Evolutionary conservation across 2,329 filamentous ascomycete genomes (phyloP).

Genomic region (Teratosphaeria zuluensis): DNA sequence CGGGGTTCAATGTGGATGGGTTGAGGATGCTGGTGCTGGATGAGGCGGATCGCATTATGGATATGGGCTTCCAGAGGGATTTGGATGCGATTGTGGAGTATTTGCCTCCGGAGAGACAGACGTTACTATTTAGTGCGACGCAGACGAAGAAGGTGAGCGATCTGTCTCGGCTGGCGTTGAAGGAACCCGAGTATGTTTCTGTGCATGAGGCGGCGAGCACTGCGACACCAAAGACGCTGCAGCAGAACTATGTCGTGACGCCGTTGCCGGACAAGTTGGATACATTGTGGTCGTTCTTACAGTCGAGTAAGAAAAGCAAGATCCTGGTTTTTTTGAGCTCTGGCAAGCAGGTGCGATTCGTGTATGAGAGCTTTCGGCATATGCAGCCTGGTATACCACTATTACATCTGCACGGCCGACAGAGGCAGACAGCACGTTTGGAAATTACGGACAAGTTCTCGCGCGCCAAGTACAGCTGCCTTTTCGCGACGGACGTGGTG

Average conservation of each 20-base stretch:
- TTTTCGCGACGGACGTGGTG: constrained; percentile 93
- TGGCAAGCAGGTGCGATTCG: constrained; percentile 91
- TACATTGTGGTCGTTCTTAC: constrained; percentile 85
- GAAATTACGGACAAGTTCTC: constrained; percentile 83
- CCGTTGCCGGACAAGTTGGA: constrained; percentile 83
- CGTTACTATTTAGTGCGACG: constrained; percentile 88
- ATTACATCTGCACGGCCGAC: constrained; percentile 83
- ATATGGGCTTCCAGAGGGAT: constrained; percentile 88
- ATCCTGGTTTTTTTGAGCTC: constrained; percentile 93
- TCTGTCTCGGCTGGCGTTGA: constrained; percentile 74
- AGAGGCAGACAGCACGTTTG: constrained; percentile 80
- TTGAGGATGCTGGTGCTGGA: constrained; percentile 88
- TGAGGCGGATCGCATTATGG: constrained; percentile 92
- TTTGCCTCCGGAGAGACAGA: constrained; percentile 75
- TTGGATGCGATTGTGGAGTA: constrained; percentile 92
- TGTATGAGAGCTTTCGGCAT: constrained; percentile 86
- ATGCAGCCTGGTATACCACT: constrained; percentile 90
- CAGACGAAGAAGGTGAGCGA: constrained; percentile 93
- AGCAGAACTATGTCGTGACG: constrained; percentile 85
- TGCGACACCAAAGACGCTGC: constrained; percentile 73
- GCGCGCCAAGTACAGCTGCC: constrained; percentile 68
- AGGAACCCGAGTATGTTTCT: constrained; percentile 88
- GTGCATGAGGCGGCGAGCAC: constrained; percentile 74
- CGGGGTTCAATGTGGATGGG: constrained; percentile 79
- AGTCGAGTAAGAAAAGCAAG: constrained; percentile 82